Base-by-base conservation (phyloP, 805 yeast species). In the Barnettozyma sp. region DNA sequence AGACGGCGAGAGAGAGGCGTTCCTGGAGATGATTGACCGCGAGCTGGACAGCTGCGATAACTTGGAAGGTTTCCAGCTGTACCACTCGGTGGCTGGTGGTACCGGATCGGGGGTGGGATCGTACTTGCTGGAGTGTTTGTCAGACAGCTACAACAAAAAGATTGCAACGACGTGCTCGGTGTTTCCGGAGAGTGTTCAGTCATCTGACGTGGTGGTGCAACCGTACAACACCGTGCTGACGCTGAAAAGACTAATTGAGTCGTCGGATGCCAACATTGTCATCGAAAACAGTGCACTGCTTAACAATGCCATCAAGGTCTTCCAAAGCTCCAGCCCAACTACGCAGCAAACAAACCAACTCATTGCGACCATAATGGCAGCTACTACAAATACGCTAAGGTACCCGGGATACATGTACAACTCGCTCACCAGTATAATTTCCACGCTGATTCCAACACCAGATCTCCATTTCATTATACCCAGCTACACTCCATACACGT, bases 91-190 rank as follows among this genome's bases (percentile, higher is more conserved):
- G 5, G 97, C 97, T 0, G 99, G 99, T 24, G 99, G 99, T 26
- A 92, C 98, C 0, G 99, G 99, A 0, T 83, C 96, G 0, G 98
- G 99, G 4, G 74, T 87, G 24, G 98, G 98, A 1, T 83, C 95
- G 1, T 72, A 73, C 38, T 48, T 92, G 29, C 59, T 92, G 25
- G 97, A 92, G 55, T 65, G 76, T 12, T 58, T 94, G 38, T 74
- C 76, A 38, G 98, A 92, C 55, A 64, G 86, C 36, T 90, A 77
- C 55, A 76, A 82, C 34, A 88, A 88, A 56, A 90, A 87, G 52
- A 60, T 92, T 33, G 65, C 84, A 7, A 83, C 83, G 39, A 86
- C 97, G 0, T 83, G 82, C 49, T 83, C 92, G 31, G 82, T 92
- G 2, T 88, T 92, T 52, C 95, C 95, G 1, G 73, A 71, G 23